Evolutionary conservation across 345 rosid species (phyloP), one percentile per base, ranked within the genome.

Genomic region (Eucalyptus tenuipes): DNA sequence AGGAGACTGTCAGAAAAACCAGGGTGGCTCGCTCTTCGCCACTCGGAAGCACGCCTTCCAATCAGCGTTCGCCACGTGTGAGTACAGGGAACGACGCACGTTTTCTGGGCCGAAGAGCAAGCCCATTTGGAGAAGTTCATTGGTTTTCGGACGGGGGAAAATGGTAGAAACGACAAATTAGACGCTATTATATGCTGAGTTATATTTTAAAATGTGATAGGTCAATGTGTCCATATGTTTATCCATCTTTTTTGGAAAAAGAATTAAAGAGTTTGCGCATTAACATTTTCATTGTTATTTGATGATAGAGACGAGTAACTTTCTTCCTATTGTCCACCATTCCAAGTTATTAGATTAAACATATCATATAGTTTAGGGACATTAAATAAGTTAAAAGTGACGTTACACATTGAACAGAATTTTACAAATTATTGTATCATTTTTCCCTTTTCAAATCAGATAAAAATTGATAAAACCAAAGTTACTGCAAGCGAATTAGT

Each of bases 401-500:
- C 7, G 17, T 33, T 16, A 7, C 25, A 68, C 2, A 0, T 33
- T 3, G 11, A 68, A 68, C 10, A 1, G 0, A 17, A 31, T 5
- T 33, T 31, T 3, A 5, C 1, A 29, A 1, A 15, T 0, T 8
- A 64, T n/a, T 1, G 11, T 64, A 4, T 15, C 11, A 7, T n/a
- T 15, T 66, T 15, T 25, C 11, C 75, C 10, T 66, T 15, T n/a
- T 66, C 2, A 7, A 15, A 66, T 16, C 5, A 4, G 10, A 8
- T n/a, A 31, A 14, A 14, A n/a, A 31, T 66, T 66, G 11, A 66
- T 64, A 4, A n/a, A 29, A 29, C 31, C 14, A 64, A 29, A 64
- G 71, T 14, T n/a, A 64, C 5, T 64, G 18, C 5, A 4, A 14
- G 37, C 18, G 37, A 61, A 61, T 27, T 64, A n/a, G 9, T 64